A percentile compares a stretch with the other conserved stretches of the same genome.
These are phyloP conservation scores for Dactylellina leptospora DNA, from an alignment of 2,329 filamentous ascomycete genomes.

Conservation along the genomic window DNA sequence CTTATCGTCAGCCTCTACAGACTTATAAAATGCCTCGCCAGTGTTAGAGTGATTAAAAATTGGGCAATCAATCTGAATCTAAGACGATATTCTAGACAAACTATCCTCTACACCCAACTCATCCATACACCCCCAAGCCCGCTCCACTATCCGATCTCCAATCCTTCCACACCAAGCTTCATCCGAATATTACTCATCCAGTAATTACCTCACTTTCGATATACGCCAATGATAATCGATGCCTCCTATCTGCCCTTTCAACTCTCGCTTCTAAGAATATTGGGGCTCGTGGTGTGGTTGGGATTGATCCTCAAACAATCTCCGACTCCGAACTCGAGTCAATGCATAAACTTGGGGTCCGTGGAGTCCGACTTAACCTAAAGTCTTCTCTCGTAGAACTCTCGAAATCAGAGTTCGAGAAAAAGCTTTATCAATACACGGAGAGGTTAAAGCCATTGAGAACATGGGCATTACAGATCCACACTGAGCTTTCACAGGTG, in stretches of 20 bases:
- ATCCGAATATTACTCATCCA: constrained; percentile 55
- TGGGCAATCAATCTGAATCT: background rate
- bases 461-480: constrained; percentile 59
- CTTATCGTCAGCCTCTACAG: background rate
- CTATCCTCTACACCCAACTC: constrained; percentile 52
- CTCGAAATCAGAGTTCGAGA: constrained; percentile 55
- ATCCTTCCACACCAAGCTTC: constrained; percentile 56
- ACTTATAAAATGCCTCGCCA: background rate
- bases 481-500: constrained; percentile 56
- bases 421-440: constrained; percentile 55
- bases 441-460: constrained; percentile 56
- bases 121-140: constrained; percentile 54
- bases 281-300: constrained; percentile 57
- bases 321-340: constrained; percentile 54
- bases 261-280: constrained; percentile 47
- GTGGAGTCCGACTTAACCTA: constrained; percentile 59
- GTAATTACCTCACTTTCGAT: constrained; percentile 58
- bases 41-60: background rate
- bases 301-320: constrained; percentile 57
- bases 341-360: constrained; percentile 58
- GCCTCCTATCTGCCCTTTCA: constrained; percentile 58
- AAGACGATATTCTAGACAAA: constrained; percentile 18
- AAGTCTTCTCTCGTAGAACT: constrained; percentile 55
- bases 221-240: constrained; percentile 58
- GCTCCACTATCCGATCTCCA: constrained; percentile 54